Evolutionary conservation across 345 rosid species (phyloP), one percentile per base, ranked within the genome.

Genomic region (Corchorus capsularis): DNA sequence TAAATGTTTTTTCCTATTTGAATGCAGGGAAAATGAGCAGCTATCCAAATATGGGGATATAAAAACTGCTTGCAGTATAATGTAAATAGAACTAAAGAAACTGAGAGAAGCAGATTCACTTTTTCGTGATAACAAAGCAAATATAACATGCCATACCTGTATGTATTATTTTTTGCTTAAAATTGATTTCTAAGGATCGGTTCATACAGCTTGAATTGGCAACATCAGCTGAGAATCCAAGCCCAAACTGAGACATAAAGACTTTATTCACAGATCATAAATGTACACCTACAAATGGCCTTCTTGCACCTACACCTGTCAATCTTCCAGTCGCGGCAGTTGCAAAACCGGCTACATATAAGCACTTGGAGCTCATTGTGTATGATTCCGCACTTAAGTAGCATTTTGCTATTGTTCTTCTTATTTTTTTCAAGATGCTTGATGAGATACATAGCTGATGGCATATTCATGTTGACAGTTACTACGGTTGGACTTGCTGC

Each of bases 211-310:
- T 87, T 93, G 85, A 91, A 91, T 78, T 93, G 98, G 98, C 98
- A 93, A 83, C 98, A 93, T 80, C 96, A 91, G 79, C 82, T 93
- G 88, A 91, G 88, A 91, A 91, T 76, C 96, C 93, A 11, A 88
- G 93, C 88, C 73, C 92, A 53, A 93, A 93, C 74, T 96, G 96
- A 54, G 96, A 93, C 76, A 93, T 93, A 63, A 91, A 89, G 81
- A 93, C 98, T 41, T 74, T 93, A 79, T 91, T 93, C 81, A 88
- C 80, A 27, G 96, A 93, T 73, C 98, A 93, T 60, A 54, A 89
- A 43, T 93, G 98, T 67, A 49, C 85, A 6, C 94, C 92, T 78
- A 63, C 87, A 65, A 90, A 90, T 76, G 92, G 92, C 74, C 91
- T 92, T 79, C 90, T 86, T 70, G 90, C 90, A 53, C 84, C 91